Evolutionary conservation across 2,329 filamentous ascomycete species (phyloP), one percentile per base, ranked within the genome.

Genomic region (Cordyceps tenuipes): DNA sequence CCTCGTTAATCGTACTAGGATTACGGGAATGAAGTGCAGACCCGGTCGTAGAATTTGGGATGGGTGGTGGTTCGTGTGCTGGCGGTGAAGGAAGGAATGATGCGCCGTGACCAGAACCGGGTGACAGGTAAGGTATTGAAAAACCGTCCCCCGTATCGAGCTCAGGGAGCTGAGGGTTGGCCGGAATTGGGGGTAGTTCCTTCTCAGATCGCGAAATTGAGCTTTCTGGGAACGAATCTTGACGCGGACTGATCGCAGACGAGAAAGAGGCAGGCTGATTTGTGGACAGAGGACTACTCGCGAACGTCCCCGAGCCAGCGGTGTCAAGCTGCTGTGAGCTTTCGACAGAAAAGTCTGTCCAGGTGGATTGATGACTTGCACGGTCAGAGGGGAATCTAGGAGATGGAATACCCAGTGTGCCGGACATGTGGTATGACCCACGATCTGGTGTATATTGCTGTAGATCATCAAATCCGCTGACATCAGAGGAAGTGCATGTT

Each of bases 311-410:
- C 23, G 53, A 52, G n/a, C 57, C 44, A 48, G 58, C 15, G 57
- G 61, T 48, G 61, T 57, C 29, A 51, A 62, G 17, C 17, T 50
- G 50, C 62, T 81, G 79, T 21, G 73, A 75, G 61, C 80, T 84
- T 17, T 81, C 80, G 10, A 84, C 72, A 0, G 82, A 83, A 62
- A 81, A 79, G 66, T 85, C 82, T 29, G 82, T 85, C 82, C 82
- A 85, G n/a, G 76, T 73, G 1, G 82, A 83, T 58, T 80, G 77
- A 53, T 82, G 79, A 63, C 82, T 85, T 21, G 72, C 70, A 43
- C 82, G 75, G 61, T 83, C 68, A 74, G 62, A 72, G 70, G 47
- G 76, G 70, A 56, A 75, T 67, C 54, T 75, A 66, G 64, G 76
- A 68, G 54, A 75, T 13, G 81, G 82, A 15, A 83, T 75, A 56